Evolutionary conservation across 805 yeast genomes (phyloP), one percentile per base, ranked within the genome.

Genomic region (Sugiyamaella marilandica): DNA sequence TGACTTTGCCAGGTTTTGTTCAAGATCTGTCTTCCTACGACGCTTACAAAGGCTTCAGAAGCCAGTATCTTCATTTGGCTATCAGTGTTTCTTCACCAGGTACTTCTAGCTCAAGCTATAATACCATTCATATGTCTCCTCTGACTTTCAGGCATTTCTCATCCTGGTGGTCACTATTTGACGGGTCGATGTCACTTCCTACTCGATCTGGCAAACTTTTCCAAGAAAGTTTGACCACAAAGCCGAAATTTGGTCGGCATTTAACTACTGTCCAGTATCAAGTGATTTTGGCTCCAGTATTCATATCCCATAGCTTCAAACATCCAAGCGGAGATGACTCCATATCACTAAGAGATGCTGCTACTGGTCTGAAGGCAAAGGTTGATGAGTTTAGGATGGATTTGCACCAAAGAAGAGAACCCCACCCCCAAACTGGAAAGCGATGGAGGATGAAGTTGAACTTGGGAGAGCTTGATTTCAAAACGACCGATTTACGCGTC

Each of bases 81-180:
- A 70, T 86, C 36, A 69, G 80, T 0, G 71, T 86, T 32, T 62
- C 71, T 2, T 80, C 86, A 7, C 67, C 72, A 11, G 57, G 52
- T n/a, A 5, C 29, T n/a, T 36, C 47, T 11, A 18, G 33, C 10
- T 13, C 35, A 13, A 41, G 53, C 24, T 82, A 83, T 60, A 92
- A 91, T 68, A 75, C 90, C 1, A 76, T 87, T 44, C 95, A 91
- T 64, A 69, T 92, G 49, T 76, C 90, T 2, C 96, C 97, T 1
- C 73, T 72, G 3, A 77, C 83, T 0, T 74, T 92, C 59, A 65
- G 70, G 7, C 85, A 82, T 55, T 90, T 94, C 70, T 82, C 81
- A 62, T 64, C 68, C 3, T 94, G 98, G 98, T 91, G 97, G 96
- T 69, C 70, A 33, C 77, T 87, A 58, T 92, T 92, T 67, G 78